Evolutionary conservation across 768 basidiomycete species (phyloP).

Genomic region (Termitomyces sp.): DNA sequence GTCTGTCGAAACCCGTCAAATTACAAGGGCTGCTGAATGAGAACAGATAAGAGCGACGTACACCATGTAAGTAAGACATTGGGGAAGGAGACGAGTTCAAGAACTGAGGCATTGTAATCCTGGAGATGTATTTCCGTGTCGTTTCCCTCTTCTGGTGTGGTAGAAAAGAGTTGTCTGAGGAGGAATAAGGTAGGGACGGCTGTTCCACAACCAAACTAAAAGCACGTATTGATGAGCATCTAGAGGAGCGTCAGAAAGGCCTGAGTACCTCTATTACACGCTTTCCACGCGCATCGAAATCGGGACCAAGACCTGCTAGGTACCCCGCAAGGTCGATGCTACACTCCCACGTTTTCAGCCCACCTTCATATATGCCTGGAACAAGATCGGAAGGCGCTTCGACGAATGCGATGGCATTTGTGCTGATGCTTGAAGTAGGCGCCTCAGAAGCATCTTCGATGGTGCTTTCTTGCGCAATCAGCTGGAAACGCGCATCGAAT

Average conservation of each 20-base stretch:
- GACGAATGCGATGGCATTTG: conserved; percentile 46
- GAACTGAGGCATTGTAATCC: conserved; percentile 84
- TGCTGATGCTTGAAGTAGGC: neutral
- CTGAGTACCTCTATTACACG: conserved; percentile 62
- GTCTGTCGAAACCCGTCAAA: conserved; percentile 32
- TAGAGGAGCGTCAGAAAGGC: too few relatives aligned
- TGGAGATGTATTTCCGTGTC: conserved; percentile 68
- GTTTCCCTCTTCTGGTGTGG: neutral
- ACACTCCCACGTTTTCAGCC: conserved; percentile 97
- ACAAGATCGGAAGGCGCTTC: conserved; percentile 87
- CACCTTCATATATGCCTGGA: conserved; percentile 91
- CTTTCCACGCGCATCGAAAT: conserved; percentile 33
- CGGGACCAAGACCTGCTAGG: conserved; percentile 31
- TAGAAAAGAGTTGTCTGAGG: conserved; percentile 52
- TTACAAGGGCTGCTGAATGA: neutral
- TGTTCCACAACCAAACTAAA: conserved; percentile 89
- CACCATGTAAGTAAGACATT: conserved; percentile 82
- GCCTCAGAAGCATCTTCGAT: conserved; percentile 12
- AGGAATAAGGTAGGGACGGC: conserved; percentile 78
- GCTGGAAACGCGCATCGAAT: conserved; percentile 94
- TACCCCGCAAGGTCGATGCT: conserved; percentile 80
- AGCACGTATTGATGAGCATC: neutral
- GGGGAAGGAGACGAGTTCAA: conserved; percentile 74
- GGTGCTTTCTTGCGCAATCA: conserved; percentile 51
- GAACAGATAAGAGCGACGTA: conserved; percentile 30